Evolutionary conservation across 164 flowering plant species (phyloP), one percentile per base, ranked within the genome.

Genomic region (Vitis rotundifolia): DNA sequence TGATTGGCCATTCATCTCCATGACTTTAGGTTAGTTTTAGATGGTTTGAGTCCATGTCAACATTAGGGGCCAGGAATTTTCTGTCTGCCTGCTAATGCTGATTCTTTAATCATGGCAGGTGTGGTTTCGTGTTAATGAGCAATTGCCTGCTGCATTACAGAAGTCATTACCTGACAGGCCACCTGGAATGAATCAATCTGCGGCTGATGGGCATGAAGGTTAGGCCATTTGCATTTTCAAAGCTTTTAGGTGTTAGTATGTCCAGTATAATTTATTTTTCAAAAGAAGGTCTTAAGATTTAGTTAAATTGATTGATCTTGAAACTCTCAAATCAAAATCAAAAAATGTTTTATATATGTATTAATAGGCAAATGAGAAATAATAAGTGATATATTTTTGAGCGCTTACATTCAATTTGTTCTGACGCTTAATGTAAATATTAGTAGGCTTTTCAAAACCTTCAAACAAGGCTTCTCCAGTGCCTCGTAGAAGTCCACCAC

Each of bases 111-210:
- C 68, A 49, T 80, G 54, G 71, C 92, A 96, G 99, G 97, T 96
- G n/a, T 96, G 99, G 99, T 92, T 91, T 81, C 97, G 95, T 83
- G 98, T 87, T 67, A 93, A 96, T 81, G 91, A 86, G 74, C 87
- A 78, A 67, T 76, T 92, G 68, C 99, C 97, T 44, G 83, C 61
- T 67, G 83, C 73, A 49, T 53, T 77, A 68, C 95, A 92, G 83
- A 96, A 93, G 82, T 89, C 96, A n/a, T 83, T 89, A 54, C 99
- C 98, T 55, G 97, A 96, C 76, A 68, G 78, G 66, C 86, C 92
- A 56, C 87, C 86, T 49, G 91, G 86, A 69, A 71, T 81, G 82
- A 81, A 61, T 13, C 80, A 67, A 61, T 70, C 81, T 51, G 26
- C 71, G 50, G n/a, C 82, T 49, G 81, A 83, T 49, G 66, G 37